Evolutionary conservation across 2,329 filamentous ascomycete species (phyloP), one percentile per base, ranked within the genome.

Genomic region (Fusarium sp.): DNA sequence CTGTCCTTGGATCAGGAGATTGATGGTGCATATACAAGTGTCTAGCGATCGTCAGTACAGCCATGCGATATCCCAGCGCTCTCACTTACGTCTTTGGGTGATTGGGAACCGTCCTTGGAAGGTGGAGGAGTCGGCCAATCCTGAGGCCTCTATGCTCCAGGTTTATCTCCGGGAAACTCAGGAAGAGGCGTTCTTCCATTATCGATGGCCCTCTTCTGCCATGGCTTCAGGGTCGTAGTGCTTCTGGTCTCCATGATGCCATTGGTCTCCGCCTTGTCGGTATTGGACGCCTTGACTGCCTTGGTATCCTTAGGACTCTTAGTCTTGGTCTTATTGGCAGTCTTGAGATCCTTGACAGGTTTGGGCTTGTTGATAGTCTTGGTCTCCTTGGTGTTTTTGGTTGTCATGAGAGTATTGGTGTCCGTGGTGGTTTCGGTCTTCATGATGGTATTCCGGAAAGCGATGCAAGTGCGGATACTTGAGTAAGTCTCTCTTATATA

Each of bases 171-270:
- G 7, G 54, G 26, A 7, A 13, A 12, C 37, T 51, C 45, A 7
- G 45, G 45, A 7, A 58, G 21, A 25, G 45, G 26, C 11, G 37
- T 51, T 11, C 45, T 26, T 18, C 45, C 54, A 14, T 8, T 41
- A 21, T 11, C 18, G 3, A 57, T 21, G 4, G 45, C 54, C 4
- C 16, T 14, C 7, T 31, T 19, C 25, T 56, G n/a, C 30, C 30
- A 56, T 18, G 31, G 44, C n/a, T 16, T 16, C 50, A 52, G 19
- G 18, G 34, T 37, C 34, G 34, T n/a, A 10, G 18, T 37, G 34
- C 34, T 37, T 11, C 34, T 37, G 10, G 34, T 37, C 34, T 37
- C 34, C 34, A 37, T 37, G 34, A 12, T 37, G 34, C 9, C 34
- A 10, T 37, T 37, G 34, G 34, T 37, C 34, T 6, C 2, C 18